Base-by-base conservation (phyloP, 106 monocot species). In the Dendrobium chrysotoxum region DNA sequence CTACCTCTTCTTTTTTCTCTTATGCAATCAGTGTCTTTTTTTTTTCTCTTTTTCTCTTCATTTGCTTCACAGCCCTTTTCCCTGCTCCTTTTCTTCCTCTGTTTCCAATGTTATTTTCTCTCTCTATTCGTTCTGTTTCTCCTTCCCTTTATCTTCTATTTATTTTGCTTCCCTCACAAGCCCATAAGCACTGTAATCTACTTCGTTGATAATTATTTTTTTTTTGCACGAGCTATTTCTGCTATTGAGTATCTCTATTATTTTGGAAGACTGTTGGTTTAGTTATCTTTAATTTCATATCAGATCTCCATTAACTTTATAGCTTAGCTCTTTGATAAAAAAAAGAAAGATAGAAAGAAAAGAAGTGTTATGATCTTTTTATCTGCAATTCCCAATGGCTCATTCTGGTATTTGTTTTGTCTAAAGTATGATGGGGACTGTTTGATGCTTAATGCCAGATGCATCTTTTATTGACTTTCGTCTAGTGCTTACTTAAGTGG, bases 401-500 rank as follows among this genome's bases (percentile, higher is more conserved):
- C 40, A 2, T 16, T 47, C 6, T 53, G 28, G 35, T 39, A 73
- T 53, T 72, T 21, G 70, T 46, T 67, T 13, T 17, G 3, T 74
- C 7, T 68, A 17, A 40, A 35, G 11, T 31, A 25, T 58, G 58
- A 57, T 75, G 25, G 44, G 5, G 26, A 10, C 15, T 23, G 26
- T 10, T 55, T 80, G 53, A 79, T 72, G 35, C 21, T 50, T 41
- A 70, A 35, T 38, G 6, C 7, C 10, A 17, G 16, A n/a, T 55
- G 25, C 41, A 72, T 72, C 39, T 21, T 46, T 28, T 28, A 54
- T 54, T 79, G 13, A 28, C 17, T 75, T 42, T 40, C 7, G 4
- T 61, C 55, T 20, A 42, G 47, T 71, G 40, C 80, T 75, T n/a
- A 46, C 74, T 75, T 44, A 30, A 73, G 3, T 76, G 31, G 28